A percentile compares a stretch with the other conserved stretches of the same genome.
These are phyloP conservation scores for Hanseniaspora mollemarum DNA, from an alignment of 805 yeast species.

Conservation along the genomic window DNA sequence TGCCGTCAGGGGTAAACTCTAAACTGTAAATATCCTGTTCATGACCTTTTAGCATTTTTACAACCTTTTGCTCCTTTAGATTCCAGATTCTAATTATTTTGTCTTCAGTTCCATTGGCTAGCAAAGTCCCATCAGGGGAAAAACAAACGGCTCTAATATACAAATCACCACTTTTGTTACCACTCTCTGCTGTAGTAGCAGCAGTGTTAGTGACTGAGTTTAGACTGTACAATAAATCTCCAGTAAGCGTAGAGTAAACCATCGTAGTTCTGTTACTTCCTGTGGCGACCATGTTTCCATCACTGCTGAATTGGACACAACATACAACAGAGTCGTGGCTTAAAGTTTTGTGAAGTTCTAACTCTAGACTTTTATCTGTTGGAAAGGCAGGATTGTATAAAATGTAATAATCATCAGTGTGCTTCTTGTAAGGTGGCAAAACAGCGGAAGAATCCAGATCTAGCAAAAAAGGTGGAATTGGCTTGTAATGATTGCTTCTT, in stretches of 20 bases:
- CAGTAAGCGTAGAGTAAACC: constrained; percentile 83
- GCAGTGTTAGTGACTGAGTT: constrained; percentile 33
- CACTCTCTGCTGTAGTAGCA: constrained; percentile 28
- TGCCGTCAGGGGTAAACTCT: constrained; percentile 89
- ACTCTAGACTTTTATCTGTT: constrained; percentile 55
- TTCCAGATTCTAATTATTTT: constrained; percentile 93
- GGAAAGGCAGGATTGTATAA: constrained; percentile 75
- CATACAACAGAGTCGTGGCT: constrained; percentile 93
- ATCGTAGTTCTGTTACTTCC: constrained; percentile 95
- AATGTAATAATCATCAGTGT: constrained; percentile 73
- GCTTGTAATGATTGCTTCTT: constrained; percentile 48
- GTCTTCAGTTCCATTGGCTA: constrained; percentile 92
- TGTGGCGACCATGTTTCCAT: constrained; percentile 87
- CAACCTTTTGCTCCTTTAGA: constrained; percentile 69
- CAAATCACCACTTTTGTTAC: constrained; percentile 34
- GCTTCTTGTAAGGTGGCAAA: constrained; percentile 66
- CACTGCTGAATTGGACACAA: constrained; percentile 85
- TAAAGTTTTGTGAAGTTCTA: constrained; percentile 76
- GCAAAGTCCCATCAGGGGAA: constrained; percentile 84
- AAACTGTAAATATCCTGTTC: constrained; percentile 95
- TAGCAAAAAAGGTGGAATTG: constrained; percentile 66
- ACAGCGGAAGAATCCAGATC: constrained; percentile 73
- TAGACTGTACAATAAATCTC: constrained; percentile 68
- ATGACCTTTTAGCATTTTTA: constrained; percentile 80
- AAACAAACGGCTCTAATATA: constrained; percentile 93